Evolutionary conservation across 805 yeast genomes (phyloP), one percentile per base, ranked within the genome.

Genomic region (Candida orba): DNA sequence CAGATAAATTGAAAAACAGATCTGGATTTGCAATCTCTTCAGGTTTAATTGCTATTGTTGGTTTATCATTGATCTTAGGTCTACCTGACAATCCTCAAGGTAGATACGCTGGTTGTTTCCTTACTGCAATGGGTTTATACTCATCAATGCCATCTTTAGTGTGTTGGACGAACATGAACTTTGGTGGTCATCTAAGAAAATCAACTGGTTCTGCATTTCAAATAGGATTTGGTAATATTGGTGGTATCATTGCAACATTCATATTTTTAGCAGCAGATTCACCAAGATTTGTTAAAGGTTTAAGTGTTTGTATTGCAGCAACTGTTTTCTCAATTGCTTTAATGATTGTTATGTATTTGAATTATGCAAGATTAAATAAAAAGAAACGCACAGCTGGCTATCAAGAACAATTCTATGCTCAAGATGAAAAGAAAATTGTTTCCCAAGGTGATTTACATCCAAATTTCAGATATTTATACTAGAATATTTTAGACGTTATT

Each of bases 1-100:
- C 93, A 1, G 95, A 87, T 59, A 62, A 56, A 38, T 42, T 65
- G 20, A 67, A 73, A 47, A 56, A 58, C 38, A 70, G 88, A 64
- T 58, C 73, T 20, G 68, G 68, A 13, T 66, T 64, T 43, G 65
- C 66, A 22, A 53, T 64, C 18, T 60, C 58, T 7, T 62, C 67
- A 10, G 62, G 64, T 37, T 4, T 56, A 1, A 51, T 65, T 3
- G 65, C 67, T 3, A 49, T 60, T 20, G 43, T 63, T 17, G 71
- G 71, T 7, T 43, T 66, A 8, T 43, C 66, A 1, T 51, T 66
- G 41, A 68, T 65, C 8, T 47, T 66, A 6, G 69, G 68, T 18
- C 54, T 67, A 5, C 46, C 60, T n/a, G 58, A 56, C 12, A 53
- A 65, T 44, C 64, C 64, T 69, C 71, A 39, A 22, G 71, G 66